Percentiles rank a stretch among this genome's conserved stretches.
phyloP scores from a whole-genome alignment of 371 early-diverging fungal genomes.

The Parasitella parasitica region DNA sequence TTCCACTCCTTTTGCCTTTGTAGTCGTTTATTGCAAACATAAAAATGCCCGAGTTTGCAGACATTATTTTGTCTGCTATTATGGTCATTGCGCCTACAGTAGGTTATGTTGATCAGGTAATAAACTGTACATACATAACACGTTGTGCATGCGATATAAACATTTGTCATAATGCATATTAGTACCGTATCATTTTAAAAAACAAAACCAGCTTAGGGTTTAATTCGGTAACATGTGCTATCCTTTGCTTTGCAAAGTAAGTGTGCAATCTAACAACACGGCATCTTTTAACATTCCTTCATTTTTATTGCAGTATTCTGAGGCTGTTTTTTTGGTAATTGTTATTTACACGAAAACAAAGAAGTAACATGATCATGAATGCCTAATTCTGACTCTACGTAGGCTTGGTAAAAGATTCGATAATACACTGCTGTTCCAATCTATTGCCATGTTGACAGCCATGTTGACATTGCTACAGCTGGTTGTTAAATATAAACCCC shows the following conservation, averaged over 20 bases:
- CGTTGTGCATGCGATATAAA: not conserved
- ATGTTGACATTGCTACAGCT: slow-evolving; percentile 55
- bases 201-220: slow-evolving; percentile 38
- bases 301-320: slow-evolving; percentile 39
- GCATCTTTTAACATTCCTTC: not conserved
- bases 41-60: slow-evolving; percentile 20
- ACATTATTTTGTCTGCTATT: slow-evolving; percentile 20
- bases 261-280: not conserved
- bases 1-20: not conserved
- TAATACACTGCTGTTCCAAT: slow-evolving; percentile 55
- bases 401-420: slow-evolving; percentile 64
- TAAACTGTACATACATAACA: not conserved
- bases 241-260: slow-evolving; percentile 41
- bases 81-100: slow-evolving; percentile 39
- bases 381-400: not conserved
- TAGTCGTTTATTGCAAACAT: not conserved
- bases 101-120: slow-evolving; percentile 44
- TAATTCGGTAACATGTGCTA: slow-evolving; percentile 37
- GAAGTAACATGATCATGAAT: not conserved
- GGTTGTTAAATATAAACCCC: slow-evolving; percentile 30
- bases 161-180: not conserved
- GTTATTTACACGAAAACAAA: not conserved
- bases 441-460: slow-evolving; percentile 61
- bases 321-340: slow-evolving; percentile 62
- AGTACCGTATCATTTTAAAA: slow-evolving; percentile 29